These are phyloP conservation scores for Torulaspora microellipsoides DNA, from an alignment of 805 yeast genomes.

Conservation along the genomic window DNA sequence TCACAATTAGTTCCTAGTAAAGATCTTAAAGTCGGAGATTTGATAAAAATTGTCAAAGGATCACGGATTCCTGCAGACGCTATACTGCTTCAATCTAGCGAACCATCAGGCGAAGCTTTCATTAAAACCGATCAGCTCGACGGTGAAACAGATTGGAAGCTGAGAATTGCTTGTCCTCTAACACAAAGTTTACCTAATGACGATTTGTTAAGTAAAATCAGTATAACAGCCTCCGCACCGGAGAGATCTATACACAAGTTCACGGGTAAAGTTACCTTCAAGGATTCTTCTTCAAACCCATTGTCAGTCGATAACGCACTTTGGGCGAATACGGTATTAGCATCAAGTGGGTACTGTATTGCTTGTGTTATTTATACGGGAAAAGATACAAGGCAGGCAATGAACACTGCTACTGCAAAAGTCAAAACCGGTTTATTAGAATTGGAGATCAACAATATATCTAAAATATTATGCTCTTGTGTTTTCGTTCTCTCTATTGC, in stretches of 20 bases:
- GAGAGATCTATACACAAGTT: slow-evolving; percentile 78
- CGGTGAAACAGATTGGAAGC: slow-evolving; percentile 99
- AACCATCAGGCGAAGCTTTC: slow-evolving; percentile 78
- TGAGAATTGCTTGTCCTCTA: slow-evolving; percentile 68
- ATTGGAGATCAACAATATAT: slow-evolving; percentile 79
- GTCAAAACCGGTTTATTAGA: slow-evolving; percentile 89
- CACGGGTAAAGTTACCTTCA: slow-evolving; percentile 64
- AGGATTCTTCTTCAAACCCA: slow-evolving; percentile 52
- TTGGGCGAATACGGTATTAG: slow-evolving; percentile 98
- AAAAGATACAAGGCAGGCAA: slow-evolving; percentile 84
- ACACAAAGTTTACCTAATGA: slow-evolving; percentile 61
- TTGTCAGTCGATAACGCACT: slow-evolving; percentile 84
- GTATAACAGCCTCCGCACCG: slow-evolving; percentile 74
- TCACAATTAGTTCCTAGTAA: slow-evolving; percentile 46
- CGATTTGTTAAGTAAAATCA: slow-evolving; percentile 46
- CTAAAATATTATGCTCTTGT: slow-evolving; percentile 82
- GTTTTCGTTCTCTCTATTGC: slow-evolving; percentile 74
- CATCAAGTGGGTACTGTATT: slow-evolving; percentile 78
- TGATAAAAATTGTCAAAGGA: slow-evolving; percentile 73
- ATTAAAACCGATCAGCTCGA: slow-evolving; percentile 96
- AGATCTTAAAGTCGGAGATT: slow-evolving; percentile 78
- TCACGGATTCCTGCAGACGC: slow-evolving; percentile 92
- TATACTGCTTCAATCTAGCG: slow-evolving; percentile 78
- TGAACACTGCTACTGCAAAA: slow-evolving; percentile 84
- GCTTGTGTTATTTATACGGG: slow-evolving; percentile 93